Base-by-base conservation (phyloP, 805 yeast genomes). In the Kodamaea jinghongensis region DNA sequence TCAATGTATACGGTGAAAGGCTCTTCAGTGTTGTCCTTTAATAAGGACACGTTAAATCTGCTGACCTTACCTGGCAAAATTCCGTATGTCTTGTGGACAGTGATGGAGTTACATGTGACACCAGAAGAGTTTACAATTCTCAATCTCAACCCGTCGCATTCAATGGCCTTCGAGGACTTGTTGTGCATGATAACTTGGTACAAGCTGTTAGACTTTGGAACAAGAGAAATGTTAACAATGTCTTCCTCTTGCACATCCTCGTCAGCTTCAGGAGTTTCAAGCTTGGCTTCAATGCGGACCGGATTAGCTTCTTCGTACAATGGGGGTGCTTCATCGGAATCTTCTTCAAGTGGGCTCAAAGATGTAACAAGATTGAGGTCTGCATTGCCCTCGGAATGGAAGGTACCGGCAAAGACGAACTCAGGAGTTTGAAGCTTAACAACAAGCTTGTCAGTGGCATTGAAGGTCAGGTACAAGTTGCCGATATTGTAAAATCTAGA, bases 21-120 rank as follows among this genome's bases (percentile, higher is more conserved):
- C 38, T 50, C 56, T 41, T 61, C 60, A 38, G 59, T 50, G 39
- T 65, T 66, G 15, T 61, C 56, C 39, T 52, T 52, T 31, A 50
- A 53, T 29, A 66, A 45, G 3, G 54, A 46, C 35, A 68, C 53
- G 36, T 67, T 66, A 46, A 67, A 66, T 34, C 60, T 67, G 7
- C 59, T 50, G 5, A 49, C 43, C 39, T 58, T 57, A 2, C 54
- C 55, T 6, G 71, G 61, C 8, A 51, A 43, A 30, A 68, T 58
- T 4, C 65, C 68, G 27, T 56, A 59, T 12, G 48, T 55, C 39
- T 58, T 61, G 39, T 59, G 61, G 20, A 65, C 52, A n/a, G 52
- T 40, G 7, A 62, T 57, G 5, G 54, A 50, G 7, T 56, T 53
- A 11, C 63, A 54, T 4, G 51, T 39, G 20, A 44, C 51, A 8